Percentiles rank a stretch among this genome's conserved stretches.
Evolutionary conservation across 2,329 filamentous ascomycete species (phyloP).

Genomic region (Alternaria brassicicola): DNA sequence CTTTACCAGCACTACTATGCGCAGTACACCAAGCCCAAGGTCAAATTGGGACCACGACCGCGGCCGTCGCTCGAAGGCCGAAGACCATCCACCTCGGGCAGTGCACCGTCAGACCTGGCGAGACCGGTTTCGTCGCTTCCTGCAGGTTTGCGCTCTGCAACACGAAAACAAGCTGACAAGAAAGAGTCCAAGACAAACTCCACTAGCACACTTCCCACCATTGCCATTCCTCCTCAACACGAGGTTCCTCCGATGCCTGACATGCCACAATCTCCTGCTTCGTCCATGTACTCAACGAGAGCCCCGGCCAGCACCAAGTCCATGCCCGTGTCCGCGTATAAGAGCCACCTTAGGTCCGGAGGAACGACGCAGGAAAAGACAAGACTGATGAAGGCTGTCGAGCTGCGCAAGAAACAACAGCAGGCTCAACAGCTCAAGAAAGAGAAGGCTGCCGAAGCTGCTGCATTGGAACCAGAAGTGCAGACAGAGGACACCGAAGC

Average conservation of each 20-base stretch:
- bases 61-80: conserved; percentile 75
- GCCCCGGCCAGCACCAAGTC: conserved; percentile 52
- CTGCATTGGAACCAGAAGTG: conserved; percentile 4
- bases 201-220: conserved; percentile 34
- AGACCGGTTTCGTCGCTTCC: conserved; percentile 81
- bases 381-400: conserved; percentile 90
- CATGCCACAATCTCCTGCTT: conserved; percentile 45
- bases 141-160: conserved; percentile 69
- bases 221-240: conserved; percentile 41
- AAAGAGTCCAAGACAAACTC: conserved; percentile 48
- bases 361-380: conserved; percentile 88
- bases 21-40: conserved; percentile 73
- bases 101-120: conserved; percentile 52
- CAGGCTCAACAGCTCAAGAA: conserved; percentile 34
- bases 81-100: conserved; percentile 65
- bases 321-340: conserved; percentile 50
- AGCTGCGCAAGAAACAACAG: conserved; percentile 84
- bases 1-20: conserved; percentile 57
- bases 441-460: conserved; percentile 21
- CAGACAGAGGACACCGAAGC: conserved; percentile 7
- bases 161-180: conserved; percentile 36
- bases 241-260: conserved; percentile 45
- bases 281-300: conserved; percentile 47
- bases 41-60: conserved; percentile 87
- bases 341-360: conserved; percentile 49